These are phyloP conservation scores for Luvunga scandens DNA, from an alignment of 345 rosid species.

Conservation along the genomic window DNA sequence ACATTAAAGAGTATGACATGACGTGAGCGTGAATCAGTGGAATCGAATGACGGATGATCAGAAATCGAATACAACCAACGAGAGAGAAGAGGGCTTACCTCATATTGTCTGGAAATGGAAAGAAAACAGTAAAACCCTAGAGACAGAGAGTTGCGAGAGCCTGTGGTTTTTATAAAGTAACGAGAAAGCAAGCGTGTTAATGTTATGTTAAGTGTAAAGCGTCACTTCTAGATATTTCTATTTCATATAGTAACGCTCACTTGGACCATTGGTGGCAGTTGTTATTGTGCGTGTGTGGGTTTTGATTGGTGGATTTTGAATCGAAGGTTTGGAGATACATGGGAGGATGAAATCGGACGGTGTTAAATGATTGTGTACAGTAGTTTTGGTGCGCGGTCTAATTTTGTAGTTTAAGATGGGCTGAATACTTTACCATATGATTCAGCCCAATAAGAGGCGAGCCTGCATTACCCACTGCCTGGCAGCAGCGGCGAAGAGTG, in stretches of 20 bases:
- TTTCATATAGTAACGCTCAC: background rate
- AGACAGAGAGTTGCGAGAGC: background rate
- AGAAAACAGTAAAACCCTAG: slow-evolving; percentile 34
- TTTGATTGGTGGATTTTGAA: background rate
- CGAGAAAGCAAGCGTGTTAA: background rate
- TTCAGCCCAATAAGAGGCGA: background rate
- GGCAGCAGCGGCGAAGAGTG: no score
- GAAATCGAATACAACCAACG: background rate
- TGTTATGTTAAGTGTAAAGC: background rate
- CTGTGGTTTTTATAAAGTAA: background rate
- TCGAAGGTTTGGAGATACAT: background rate
- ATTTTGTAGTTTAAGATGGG: background rate
- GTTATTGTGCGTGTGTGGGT: no score
- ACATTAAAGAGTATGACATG: background rate
- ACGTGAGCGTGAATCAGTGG: slow-evolving; percentile 3
- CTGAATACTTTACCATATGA: background rate
- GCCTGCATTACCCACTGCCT: no score
- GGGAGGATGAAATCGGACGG: background rate
- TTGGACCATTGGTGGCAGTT: background rate
- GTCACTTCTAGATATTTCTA: slow-evolving; percentile 13
- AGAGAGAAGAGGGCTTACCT: slow-evolving; percentile 26
- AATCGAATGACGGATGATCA: background rate
- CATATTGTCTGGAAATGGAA: slow-evolving; percentile 27
- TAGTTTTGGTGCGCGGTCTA: background rate
- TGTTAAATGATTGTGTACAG: background rate